Conservation (phyloP, 805 yeast genomes). For the Kodamaea nitidulidarum region DNA sequence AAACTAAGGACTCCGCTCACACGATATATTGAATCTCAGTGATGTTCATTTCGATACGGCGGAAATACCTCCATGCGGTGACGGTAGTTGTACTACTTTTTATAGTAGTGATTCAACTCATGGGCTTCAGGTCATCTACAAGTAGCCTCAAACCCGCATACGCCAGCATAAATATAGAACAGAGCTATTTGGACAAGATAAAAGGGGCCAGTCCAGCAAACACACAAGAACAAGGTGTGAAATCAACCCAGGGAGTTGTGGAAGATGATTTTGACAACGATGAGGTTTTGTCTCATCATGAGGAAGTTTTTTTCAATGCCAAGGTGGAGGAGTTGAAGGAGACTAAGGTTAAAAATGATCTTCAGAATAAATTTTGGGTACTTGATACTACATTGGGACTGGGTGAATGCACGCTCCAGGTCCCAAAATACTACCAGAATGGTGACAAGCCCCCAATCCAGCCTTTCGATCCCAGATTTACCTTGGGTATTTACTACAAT, state of each 20-base stretch:
- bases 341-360: conserved; percentile 16
- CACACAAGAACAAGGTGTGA: background rate
- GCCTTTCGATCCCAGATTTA: conserved; percentile 27
- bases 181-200: conserved; percentile 4
- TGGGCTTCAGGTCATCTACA: background rate
- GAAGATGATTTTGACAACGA: conserved; percentile 9
- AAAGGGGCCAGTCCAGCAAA: background rate
- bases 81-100: conserved; percentile 12
- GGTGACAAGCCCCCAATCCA: conserved; percentile 14
- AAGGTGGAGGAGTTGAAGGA: conserved; percentile 14
- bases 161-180: background rate
- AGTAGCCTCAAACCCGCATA: conserved; percentile 4
- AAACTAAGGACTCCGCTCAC: background rate
- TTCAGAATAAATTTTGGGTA: conserved; percentile 21
- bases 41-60: conserved; percentile 14
- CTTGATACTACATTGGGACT: conserved; percentile 9
- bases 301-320: conserved; percentile 5
- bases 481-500: conserved; percentile 19
- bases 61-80: conserved; percentile 16
- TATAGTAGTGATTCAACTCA: conserved; percentile 4
- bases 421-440: conserved; percentile 9
- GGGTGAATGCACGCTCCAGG: conserved; percentile 10
- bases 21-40: background rate
- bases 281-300: conserved; percentile 6
- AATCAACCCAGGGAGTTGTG: background rate